These are phyloP conservation scores for Aspergillus sp. DNA, from an alignment of 2,329 filamentous ascomycete species.

Conservation along the genomic window DNA sequence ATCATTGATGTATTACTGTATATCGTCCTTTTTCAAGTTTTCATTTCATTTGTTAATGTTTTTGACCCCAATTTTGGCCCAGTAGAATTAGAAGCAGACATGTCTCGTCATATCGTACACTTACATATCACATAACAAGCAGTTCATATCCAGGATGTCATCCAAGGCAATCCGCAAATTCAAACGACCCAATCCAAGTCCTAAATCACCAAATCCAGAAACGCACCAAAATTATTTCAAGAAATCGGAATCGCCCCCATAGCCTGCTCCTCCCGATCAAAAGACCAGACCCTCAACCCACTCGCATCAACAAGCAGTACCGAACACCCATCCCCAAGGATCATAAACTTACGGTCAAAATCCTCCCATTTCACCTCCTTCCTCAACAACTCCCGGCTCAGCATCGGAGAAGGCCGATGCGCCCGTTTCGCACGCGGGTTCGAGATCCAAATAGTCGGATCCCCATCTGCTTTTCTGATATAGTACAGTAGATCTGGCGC, in stretches of 20 bases:
- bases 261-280: conserved; percentile 9
- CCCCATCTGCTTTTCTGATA: neutral
- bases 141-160: neutral
- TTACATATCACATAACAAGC: neutral
- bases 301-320: neutral
- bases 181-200: neutral
- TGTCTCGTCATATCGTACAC: neutral
- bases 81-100: neutral
- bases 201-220: neutral
- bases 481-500: neutral
- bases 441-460: neutral
- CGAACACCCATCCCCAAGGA: conserved; percentile 7
- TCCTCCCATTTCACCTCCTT: conserved; percentile 4
- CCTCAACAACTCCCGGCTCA: neutral
- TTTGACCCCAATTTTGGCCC: neutral
- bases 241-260: neutral
- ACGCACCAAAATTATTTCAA: neutral
- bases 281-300: conserved; percentile 18
- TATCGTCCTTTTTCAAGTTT: conserved; percentile 12
- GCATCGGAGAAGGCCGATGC: neutral
- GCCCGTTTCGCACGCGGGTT: neutral
- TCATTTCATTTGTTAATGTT: conserved; percentile 8
- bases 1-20: conserved; percentile 15
- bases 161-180: too few relatives aligned
- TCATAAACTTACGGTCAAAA: conserved; percentile 14